These are phyloP conservation scores for Rhodotorula toruloides DNA, from an alignment of 768 basidiomycete species.

Conservation along the genomic window DNA sequence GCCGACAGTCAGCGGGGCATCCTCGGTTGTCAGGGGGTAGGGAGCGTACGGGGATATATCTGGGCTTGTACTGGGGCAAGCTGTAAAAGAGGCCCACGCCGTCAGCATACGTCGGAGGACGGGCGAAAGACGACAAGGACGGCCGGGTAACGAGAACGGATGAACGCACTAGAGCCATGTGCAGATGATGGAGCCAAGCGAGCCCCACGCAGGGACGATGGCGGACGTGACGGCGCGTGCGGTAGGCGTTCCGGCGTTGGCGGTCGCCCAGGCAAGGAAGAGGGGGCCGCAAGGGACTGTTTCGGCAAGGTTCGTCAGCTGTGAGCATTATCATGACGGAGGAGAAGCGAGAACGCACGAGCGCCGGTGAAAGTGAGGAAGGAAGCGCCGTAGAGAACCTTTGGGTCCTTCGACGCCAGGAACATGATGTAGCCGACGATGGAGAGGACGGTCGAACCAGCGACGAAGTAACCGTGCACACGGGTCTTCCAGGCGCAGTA, in stretches of 20 bases:
- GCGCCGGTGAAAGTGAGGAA: constrained; percentile 40
- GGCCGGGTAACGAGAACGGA: background rate
- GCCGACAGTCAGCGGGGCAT: too few relatives aligned
- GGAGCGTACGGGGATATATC: too few relatives aligned
- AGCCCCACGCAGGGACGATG: constrained; percentile 19
- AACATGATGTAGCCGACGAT: constrained; percentile 34
- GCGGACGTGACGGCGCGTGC: constrained; percentile 26
- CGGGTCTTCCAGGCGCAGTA: constrained; percentile 65
- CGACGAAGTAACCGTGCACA: constrained; percentile 51
- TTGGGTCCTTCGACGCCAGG: constrained; percentile 7
- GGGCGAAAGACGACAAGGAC: background rate
- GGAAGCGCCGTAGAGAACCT: constrained; percentile 35
- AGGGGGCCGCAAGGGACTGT: constrained; percentile 29
- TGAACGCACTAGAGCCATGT: constrained; percentile 17
- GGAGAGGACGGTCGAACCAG: constrained; percentile 25
- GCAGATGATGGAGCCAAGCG: constrained; percentile 16
- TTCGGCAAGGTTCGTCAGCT: background rate
- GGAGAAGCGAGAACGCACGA: background rate
- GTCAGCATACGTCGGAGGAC: background rate
- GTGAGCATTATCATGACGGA: background rate
- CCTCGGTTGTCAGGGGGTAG: too few relatives aligned
- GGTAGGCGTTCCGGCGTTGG: constrained; percentile 18
- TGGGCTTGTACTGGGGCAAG: constrained; percentile 3
- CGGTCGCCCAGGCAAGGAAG: constrained; percentile 34
- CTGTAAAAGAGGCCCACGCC: background rate